These are phyloP conservation scores for Malassezia furfur DNA, from an alignment of 1,284 basidiomycete species.

Conservation along the genomic window DNA sequence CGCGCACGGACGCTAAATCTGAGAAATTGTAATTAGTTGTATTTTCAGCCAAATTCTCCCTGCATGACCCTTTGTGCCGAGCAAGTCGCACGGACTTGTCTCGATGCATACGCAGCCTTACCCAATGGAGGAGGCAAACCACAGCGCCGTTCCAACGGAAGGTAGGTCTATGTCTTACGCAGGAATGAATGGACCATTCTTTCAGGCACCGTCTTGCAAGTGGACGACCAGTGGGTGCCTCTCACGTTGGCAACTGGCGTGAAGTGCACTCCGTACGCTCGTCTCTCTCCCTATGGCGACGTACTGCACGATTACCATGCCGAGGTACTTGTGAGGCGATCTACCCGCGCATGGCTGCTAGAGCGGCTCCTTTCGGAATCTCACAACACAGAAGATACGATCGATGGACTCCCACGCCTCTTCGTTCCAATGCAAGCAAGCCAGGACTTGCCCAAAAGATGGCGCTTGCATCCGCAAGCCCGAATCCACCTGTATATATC, in stretches of 20 bases:
- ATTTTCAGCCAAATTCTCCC: constrained; percentile 1
- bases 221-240: constrained; percentile 41
- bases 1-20: constrained; percentile 2
- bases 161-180: constrained; percentile 5
- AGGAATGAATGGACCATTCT: constrained; percentile 26
- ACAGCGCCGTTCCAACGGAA: constrained; percentile 16
- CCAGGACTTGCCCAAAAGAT: constrained; percentile 28
- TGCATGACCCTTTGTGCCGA: neutral
- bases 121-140: constrained; percentile 21
- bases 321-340: constrained; percentile 72
- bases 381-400: neutral
- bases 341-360: constrained; percentile 66
- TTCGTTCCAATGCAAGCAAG: neutral
- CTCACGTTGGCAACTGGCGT: constrained; percentile 71
- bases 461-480: constrained; percentile 54
- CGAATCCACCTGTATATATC: constrained; percentile 68
- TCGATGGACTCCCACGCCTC: constrained; percentile 7
- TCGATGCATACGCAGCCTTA: constrained; percentile 12
- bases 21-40: constrained; percentile 10
- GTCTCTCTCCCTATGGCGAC: constrained; percentile 64
- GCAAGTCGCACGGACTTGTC: constrained; percentile 9
- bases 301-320: constrained; percentile 79
- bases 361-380: constrained; percentile 56
- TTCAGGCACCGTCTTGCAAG: constrained; percentile 11
- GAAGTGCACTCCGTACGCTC: constrained; percentile 66